Percentiles rank a stretch among this genome's conserved stretches.
phyloP scores from a whole-genome alignment of 2,329 filamentous ascomycete species.

The Xylariaceae sp. region DNA sequence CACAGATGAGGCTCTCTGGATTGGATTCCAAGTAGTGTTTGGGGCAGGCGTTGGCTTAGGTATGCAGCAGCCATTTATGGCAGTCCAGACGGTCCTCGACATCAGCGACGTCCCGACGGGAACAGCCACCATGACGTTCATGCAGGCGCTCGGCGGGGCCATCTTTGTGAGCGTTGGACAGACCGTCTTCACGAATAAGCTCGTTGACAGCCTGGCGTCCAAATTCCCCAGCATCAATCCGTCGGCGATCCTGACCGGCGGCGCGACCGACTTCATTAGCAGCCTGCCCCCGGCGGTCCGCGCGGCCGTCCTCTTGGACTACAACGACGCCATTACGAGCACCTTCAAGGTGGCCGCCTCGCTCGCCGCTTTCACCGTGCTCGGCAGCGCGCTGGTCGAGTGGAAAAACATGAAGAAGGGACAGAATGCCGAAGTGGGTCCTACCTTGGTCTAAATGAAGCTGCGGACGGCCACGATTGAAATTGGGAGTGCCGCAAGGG shows the following conservation, averaged over 20 bases:
- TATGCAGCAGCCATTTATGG: constrained; percentile 37
- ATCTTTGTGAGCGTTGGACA: constrained; percentile 52
- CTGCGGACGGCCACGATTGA: no score
- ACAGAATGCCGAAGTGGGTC: no score
- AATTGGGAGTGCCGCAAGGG: no score
- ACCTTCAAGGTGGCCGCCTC: neutral
- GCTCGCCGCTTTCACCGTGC: neutral
- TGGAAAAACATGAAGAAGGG: neutral
- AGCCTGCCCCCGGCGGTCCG: neutral
- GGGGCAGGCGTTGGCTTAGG: constrained; percentile 26
- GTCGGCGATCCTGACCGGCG: neutral
- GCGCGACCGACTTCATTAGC: neutral
- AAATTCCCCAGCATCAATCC: neutral
- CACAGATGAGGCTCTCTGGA: constrained; percentile 19
- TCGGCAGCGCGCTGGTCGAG: neutral
- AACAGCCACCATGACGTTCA: constrained; percentile 49
- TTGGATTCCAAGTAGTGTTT: neutral
- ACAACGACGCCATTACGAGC: neutral
- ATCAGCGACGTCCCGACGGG: constrained; percentile 47
- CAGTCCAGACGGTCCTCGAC: constrained; percentile 45
- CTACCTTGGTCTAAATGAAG: no score
- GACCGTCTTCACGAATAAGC: constrained; percentile 38
- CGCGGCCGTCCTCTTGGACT: neutral
- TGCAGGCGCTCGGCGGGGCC: constrained; percentile 51
- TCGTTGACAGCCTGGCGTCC: neutral